phyloP scores from a whole-genome alignment of 1,284 basidiomycete genomes.

The Moniliophthora roreri region DNA sequence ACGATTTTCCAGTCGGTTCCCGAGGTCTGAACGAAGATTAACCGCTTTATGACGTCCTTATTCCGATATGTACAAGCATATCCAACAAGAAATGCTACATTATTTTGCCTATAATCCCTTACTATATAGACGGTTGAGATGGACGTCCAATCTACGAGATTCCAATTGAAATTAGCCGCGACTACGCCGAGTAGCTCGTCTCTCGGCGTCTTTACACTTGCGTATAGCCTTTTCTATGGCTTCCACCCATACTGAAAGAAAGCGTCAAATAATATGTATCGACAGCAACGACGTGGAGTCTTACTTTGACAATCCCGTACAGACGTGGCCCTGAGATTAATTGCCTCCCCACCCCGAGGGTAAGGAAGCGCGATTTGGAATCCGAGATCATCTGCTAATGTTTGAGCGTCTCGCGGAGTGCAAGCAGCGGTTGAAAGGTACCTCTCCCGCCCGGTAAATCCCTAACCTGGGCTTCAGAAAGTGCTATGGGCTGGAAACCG shows the following conservation, averaged over 20 bases:
- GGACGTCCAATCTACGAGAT: too few relatives aligned
- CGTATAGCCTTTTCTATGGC: conserved; percentile 42
- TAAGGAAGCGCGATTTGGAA: conserved; percentile 69
- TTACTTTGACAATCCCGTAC: conserved; percentile 61
- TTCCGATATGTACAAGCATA: too few relatives aligned
- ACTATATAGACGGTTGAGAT: too few relatives aligned
- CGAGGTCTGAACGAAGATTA: too few relatives aligned
- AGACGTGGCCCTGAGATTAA: conserved; percentile 61
- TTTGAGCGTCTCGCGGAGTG: neutral
- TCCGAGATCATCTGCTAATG: conserved; percentile 55
- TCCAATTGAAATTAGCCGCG: neutral
- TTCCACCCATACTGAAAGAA: conserved; percentile 45
- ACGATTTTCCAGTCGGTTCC: too few relatives aligned
- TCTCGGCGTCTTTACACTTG: conserved; percentile 39
- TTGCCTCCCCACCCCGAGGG: conserved; percentile 73
- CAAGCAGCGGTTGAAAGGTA: conserved; percentile 18
- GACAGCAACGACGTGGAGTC: conserved; percentile 10
- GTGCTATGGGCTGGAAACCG: conserved; percentile 58
- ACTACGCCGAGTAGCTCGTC: conserved; percentile 19
- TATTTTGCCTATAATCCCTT: too few relatives aligned
- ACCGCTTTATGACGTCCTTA: too few relatives aligned
- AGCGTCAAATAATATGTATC: neutral
- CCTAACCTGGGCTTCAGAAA: conserved; percentile 64
- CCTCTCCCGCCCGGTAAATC: conserved; percentile 50
- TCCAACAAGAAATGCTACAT: too few relatives aligned